phyloP scores from a whole-genome alignment of 331 rosid species.

The Prunus yedoensis region DNA sequence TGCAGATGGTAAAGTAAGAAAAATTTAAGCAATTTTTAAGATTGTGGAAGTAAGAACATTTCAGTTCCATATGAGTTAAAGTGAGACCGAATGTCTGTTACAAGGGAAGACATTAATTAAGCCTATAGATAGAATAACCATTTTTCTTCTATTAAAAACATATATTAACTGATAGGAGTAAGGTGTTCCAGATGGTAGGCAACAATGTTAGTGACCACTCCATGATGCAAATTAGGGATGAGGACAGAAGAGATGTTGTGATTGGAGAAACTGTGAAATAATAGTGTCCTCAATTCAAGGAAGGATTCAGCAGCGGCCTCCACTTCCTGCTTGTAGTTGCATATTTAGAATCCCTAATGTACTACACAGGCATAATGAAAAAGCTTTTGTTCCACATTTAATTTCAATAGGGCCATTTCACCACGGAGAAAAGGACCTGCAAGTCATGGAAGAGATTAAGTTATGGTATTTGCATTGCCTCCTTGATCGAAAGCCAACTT shows the following conservation, averaged over 20 bases:
- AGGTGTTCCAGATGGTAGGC: not conserved
- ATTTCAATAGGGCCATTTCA: constrained; percentile 16
- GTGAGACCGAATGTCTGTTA: no score
- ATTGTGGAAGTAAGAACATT: no score
- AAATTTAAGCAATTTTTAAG: no score
- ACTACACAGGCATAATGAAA: not conserved
- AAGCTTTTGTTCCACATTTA: not conserved
- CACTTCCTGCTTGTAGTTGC: not conserved
- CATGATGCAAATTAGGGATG: no score
- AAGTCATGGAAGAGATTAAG: not conserved
- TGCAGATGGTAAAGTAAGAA: no score
- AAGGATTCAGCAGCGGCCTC: not conserved
- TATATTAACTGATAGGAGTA: not conserved
- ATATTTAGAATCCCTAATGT: constrained; percentile 2
- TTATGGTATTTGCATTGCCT: not conserved
- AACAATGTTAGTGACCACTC: not conserved
- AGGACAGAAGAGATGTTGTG: no score
- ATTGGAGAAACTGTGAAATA: not conserved
- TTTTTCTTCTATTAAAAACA: not conserved
- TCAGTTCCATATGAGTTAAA: no score
- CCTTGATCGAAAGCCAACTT: not conserved
- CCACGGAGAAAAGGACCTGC: constrained; percentile 10
- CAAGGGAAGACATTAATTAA: no score
- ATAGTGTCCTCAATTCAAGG: constrained; percentile 3
- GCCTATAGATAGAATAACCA: no score